phyloP scores from a whole-genome alignment of 805 yeast genomes.

The Scheffersomyces amazonensis region DNA sequence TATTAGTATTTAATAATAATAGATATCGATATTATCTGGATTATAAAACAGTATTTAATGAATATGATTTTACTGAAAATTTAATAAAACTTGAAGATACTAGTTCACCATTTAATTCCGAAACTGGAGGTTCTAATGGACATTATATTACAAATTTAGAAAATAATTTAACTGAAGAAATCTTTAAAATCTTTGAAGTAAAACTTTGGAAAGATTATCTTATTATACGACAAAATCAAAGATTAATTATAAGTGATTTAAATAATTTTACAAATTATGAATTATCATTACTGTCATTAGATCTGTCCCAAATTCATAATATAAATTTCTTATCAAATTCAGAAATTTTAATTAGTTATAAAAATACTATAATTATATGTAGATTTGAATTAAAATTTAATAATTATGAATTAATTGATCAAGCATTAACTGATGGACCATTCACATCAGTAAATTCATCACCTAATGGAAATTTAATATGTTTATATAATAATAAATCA shows the following conservation, averaged over 20 bases:
- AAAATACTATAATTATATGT: slow-evolving; percentile 23
- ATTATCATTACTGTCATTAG: slow-evolving; percentile 25
- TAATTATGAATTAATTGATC: slow-evolving; percentile 31
- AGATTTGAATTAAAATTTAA: slow-evolving; percentile 18
- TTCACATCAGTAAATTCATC: slow-evolving; percentile 43
- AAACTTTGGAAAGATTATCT: slow-evolving; percentile 43
- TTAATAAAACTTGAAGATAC: slow-evolving; percentile 14
- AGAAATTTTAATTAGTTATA: slow-evolving; percentile 22
- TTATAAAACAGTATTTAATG: slow-evolving; percentile 65
- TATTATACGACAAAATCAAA: slow-evolving; percentile 38
- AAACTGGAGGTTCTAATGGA: slow-evolving; percentile 27
- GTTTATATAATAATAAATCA: slow-evolving; percentile 36
- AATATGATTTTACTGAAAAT: slow-evolving; percentile 30
- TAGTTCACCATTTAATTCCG: background rate
- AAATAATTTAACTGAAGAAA: slow-evolving; percentile 25
- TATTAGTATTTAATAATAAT: slow-evolving; percentile 54
- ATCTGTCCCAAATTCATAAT: slow-evolving; percentile 18
- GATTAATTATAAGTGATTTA: slow-evolving; percentile 35
- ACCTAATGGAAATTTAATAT: slow-evolving; percentile 56
- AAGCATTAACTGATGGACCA: slow-evolving; percentile 47
- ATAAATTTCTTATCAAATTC: slow-evolving; percentile 10
- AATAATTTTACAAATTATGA: slow-evolving; percentile 36
- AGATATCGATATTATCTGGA: slow-evolving; percentile 58
- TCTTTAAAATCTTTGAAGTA: slow-evolving; percentile 19
- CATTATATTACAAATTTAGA: slow-evolving; percentile 28